phyloP scores from a whole-genome alignment of 306 rosid species.

The Cyclanthera cordifolia region DNA sequence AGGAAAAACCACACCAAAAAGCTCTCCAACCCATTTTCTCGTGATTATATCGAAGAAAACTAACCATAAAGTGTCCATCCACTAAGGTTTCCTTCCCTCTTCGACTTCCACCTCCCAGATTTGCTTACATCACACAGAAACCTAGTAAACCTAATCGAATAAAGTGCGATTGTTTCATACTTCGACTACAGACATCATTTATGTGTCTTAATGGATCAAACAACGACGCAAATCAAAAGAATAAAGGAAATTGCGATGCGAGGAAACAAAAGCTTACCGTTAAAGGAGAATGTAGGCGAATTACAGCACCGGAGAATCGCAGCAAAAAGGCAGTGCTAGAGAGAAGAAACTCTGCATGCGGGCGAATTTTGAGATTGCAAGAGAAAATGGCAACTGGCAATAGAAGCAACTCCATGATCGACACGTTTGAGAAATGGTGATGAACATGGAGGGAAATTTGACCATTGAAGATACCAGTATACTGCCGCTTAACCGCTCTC shows the following conservation, averaged over 20 bases:
- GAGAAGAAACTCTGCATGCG: neutral
- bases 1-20: neutral
- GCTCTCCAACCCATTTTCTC: neutral
- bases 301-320: neutral
- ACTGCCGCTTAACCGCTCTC: too few relatives aligned
- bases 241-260: neutral
- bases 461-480: too few relatives aligned
- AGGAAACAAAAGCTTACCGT: neutral
- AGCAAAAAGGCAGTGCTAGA: neutral
- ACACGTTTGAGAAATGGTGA: conserved; percentile 15
- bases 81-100: neutral
- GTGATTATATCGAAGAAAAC: neutral
- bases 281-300: neutral
- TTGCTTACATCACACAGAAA: neutral
- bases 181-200: neutral
- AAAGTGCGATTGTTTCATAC: neutral
- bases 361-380: neutral
- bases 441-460: neutral
- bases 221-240: neutral
- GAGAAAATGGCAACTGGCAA: conserved; percentile 14
- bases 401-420: conserved; percentile 11
- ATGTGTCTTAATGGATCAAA: neutral
- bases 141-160: neutral
- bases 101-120: neutral
- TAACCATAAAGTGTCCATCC: neutral